Percentiles rank a stretch among this genome's conserved stretches.
phyloP scores from a whole-genome alignment of 805 yeast species.

The Candida odintsovae region DNA sequence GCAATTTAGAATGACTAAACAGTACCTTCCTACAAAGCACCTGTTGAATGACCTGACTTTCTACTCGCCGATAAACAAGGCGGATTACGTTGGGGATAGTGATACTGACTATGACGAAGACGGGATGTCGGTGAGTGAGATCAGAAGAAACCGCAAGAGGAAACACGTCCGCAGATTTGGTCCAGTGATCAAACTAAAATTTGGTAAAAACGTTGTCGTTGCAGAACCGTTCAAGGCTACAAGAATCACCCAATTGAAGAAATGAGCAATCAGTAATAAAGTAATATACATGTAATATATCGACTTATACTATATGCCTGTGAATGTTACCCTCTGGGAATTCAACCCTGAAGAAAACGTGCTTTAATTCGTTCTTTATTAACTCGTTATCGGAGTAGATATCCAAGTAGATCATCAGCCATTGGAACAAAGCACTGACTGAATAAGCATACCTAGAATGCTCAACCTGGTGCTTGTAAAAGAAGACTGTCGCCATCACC shows the following conservation, averaged over 20 bases:
- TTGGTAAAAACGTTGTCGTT: conserved; percentile 15
- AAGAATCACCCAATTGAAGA: conserved; percentile 11
- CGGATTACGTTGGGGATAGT: conserved; percentile 21
- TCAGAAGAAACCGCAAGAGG: conserved; percentile 10
- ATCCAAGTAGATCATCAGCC: conserved; percentile 9
- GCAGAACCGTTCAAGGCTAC: conserved; percentile 23
- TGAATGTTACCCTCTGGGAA: conserved; percentile 5
- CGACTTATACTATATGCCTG: conserved; percentile 2
- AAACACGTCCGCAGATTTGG: conserved; percentile 15
- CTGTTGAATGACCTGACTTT: conserved; percentile 10
- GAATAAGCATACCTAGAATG: conserved; percentile 10
- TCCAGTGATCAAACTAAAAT: conserved; percentile 20
- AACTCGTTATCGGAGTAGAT: conserved; percentile 9
- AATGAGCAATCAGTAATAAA: not conserved
- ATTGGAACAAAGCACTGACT: conserved; percentile 13
- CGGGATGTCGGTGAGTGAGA: conserved; percentile 10
- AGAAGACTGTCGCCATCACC: conserved; percentile 1
- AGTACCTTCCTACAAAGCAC: not conserved
- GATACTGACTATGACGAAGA: conserved; percentile 26
- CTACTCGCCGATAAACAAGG: conserved; percentile 15
- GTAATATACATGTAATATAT: not conserved
- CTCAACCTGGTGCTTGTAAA: conserved; percentile 16
- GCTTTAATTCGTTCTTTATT: conserved; percentile 3
- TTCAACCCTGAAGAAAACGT: not conserved
- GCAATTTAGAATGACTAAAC: not conserved